Evolutionary conservation across 495 filamentous ascomycete genomes (phyloP), one percentile per base, ranked within the genome.

Genomic region (Trypethelium eluteriae): DNA sequence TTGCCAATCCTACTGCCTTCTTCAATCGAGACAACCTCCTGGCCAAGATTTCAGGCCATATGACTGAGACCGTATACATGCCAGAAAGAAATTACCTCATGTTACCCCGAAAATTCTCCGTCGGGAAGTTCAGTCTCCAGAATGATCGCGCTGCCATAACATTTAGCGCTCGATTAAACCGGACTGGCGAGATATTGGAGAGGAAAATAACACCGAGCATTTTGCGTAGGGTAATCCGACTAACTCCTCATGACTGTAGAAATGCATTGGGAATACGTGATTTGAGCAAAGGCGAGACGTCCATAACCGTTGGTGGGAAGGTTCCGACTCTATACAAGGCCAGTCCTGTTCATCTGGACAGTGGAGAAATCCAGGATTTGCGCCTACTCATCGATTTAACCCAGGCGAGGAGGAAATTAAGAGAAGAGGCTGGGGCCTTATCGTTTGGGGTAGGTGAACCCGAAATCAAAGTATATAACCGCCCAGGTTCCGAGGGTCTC

Each of bases 1-100:
- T 96, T 44, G 94, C 95, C n/a, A 94, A 98, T 72, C 95, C 93
- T 2, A 88, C 92, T 3, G 90, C 94, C n/a, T 89, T 88, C 69
- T 81, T 98, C 64, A 56, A 73, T 1, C 82, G 81, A 12, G 79
- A 86, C 18, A 78, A 85, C 59, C 72, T 77, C 11, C 73, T 90
- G 16, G 85, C 87, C 25, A 77, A 84, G 68, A 83, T 87, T 69
- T 92, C 93, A 0, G 81, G 85, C 39, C 76, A 83, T 39, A 79
- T 87, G 38, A 77, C 82, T 2, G 79, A 87, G 67, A 89, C 84
- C 2, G 76, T 87, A n/a, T 98, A 98, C 71, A 76, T 88, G 7
- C 85, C 90, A 1, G 91, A 93, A 56, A 81, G 85, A 25, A 79
- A 83, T 25, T 86, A 87, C 67, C 80, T 85, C 39, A 96, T 98